Conservation (phyloP, 1,284 basidiomycete genomes). For the Ceratobasidium sp. region DNA sequence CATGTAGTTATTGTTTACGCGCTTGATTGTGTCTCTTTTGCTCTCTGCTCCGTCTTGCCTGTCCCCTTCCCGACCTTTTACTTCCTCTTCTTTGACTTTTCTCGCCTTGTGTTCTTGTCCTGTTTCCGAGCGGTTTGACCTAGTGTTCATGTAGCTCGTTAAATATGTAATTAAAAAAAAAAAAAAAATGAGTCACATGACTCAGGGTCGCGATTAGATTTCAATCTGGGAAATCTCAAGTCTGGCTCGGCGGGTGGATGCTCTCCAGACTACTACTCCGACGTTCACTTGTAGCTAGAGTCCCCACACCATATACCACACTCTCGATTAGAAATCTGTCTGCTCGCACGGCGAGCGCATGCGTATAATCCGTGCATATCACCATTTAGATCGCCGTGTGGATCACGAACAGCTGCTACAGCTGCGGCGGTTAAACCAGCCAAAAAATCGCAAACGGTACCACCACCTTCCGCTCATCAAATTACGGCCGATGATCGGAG, state of each 20-base stretch:
- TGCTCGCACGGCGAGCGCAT: slow-evolving; percentile 41
- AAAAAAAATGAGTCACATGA: background rate
- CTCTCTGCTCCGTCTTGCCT: too few relatives aligned
- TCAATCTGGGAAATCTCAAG: slow-evolving; percentile 15
- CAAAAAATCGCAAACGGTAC: slow-evolving; percentile 21
- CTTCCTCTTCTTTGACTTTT: too few relatives aligned
- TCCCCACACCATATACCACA: background rate
- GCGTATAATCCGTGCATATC: background rate
- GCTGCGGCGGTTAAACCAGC: slow-evolving; percentile 24
- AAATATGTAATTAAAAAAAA: too few relatives aligned
- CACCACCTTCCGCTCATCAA: slow-evolving; percentile 19
- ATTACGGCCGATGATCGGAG: slow-evolving; percentile 61
- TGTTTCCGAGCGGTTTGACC: too few relatives aligned
- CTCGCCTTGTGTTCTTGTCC: too few relatives aligned
- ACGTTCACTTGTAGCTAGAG: background rate
- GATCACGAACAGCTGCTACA: slow-evolving; percentile 40
- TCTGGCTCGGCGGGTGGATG: slow-evolving; percentile 35
- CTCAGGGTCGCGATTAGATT: slow-evolving; percentile 9
- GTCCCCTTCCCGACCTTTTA: too few relatives aligned
- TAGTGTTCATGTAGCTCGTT: too few relatives aligned
- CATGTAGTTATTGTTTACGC: too few relatives aligned
- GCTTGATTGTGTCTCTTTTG: too few relatives aligned
- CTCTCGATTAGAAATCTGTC: background rate
- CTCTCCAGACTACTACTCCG: slow-evolving; percentile 25
- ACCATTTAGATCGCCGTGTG: background rate